Percentiles rank a stretch among this genome's conserved stretches.
phyloP scores from a whole-genome alignment of 2,329 filamentous ascomycete species.

The Fusarium ramigenum region DNA sequence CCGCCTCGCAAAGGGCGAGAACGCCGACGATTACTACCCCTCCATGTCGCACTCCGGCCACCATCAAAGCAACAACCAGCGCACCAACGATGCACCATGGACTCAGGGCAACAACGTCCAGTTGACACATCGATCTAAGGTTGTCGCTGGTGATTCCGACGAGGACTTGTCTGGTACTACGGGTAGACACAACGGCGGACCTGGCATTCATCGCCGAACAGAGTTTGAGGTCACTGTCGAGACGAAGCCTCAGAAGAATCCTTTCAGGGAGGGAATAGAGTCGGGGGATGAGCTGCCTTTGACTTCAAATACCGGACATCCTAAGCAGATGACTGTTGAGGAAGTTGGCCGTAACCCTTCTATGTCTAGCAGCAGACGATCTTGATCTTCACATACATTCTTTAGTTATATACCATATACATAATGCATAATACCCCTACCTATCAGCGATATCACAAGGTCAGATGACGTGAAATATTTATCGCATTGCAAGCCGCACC shows the following conservation, averaged over 20 bases:
- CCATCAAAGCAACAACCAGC: not conserved
- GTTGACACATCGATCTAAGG: slow-evolving; percentile 30
- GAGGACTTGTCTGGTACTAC: not conserved
- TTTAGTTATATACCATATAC: not conserved
- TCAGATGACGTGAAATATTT: not conserved
- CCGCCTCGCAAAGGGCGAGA: slow-evolving; percentile 43
- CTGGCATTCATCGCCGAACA: slow-evolving; percentile 34
- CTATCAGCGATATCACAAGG: not conserved
- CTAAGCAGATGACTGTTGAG: slow-evolving; percentile 17
- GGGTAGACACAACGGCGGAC: not conserved
- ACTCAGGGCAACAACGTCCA: slow-evolving; percentile 17
- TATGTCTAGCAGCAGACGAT: slow-evolving; percentile 17
- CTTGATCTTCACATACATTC: not conserved
- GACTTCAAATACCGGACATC: slow-evolving; percentile 35
- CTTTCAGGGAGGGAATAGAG: not conserved
- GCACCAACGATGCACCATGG: slow-evolving; percentile 24
- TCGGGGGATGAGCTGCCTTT: slow-evolving; percentile 31
- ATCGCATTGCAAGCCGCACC: not conserved
- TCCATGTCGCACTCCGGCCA: slow-evolving; percentile 33
- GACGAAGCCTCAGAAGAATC: not conserved
- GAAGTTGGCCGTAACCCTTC: slow-evolving; percentile 15
- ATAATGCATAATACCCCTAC: not conserved
- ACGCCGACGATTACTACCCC: slow-evolving; percentile 33
- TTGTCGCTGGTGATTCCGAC: slow-evolving; percentile 36
- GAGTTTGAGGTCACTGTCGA: slow-evolving; percentile 39